These are phyloP conservation scores for Anthracocystis panici-leucophaei DNA, from an alignment of 1,284 basidiomycete species.

Conservation along the genomic window DNA sequence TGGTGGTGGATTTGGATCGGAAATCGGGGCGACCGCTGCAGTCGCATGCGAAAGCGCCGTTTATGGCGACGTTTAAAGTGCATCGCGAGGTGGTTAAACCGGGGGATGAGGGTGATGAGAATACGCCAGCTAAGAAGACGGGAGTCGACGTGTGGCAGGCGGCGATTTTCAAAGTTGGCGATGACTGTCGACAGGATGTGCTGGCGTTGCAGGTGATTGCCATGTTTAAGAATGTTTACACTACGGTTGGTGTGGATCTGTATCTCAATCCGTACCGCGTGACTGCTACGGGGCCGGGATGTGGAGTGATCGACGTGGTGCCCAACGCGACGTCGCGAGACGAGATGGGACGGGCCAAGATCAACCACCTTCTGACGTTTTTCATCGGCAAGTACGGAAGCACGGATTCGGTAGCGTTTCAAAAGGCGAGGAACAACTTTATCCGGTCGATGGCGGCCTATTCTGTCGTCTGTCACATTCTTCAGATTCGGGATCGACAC, in stretches of 20 bases:
- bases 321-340: conserved; percentile 98
- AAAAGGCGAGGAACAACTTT: conserved; percentile 92
- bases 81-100: conserved; percentile 71
- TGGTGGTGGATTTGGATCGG: conserved; percentile 95
- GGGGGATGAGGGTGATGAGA: conserved; percentile 46
- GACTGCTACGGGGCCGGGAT: conserved; percentile 96
- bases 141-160: conserved; percentile 86
- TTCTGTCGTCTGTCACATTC: conserved; percentile 96
- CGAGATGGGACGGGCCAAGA: conserved; percentile 98
- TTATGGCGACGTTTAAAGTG: conserved; percentile 99
- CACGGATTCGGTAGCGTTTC: conserved; percentile 88
- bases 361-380: conserved; percentile 94
- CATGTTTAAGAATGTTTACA: conserved; percentile 99
- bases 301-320: conserved; percentile 98
- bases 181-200: conserved; percentile 98
- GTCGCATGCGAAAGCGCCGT: conserved; percentile 98
- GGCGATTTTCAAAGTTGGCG: conserved; percentile 99
- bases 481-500: conserved; percentile 97
- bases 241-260: conserved; percentile 83
- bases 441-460: conserved; percentile 99
- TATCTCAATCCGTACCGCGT: conserved; percentile 98
- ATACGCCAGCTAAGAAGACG: conserved; percentile 37
- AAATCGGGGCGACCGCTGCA: conserved; percentile 95
- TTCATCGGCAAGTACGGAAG: conserved; percentile 95
- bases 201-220: conserved; percentile 96